Base-by-base conservation (phyloP, 2,329 filamentous ascomycete genomes). In the Phyllosticta paracitricarpa region DNA sequence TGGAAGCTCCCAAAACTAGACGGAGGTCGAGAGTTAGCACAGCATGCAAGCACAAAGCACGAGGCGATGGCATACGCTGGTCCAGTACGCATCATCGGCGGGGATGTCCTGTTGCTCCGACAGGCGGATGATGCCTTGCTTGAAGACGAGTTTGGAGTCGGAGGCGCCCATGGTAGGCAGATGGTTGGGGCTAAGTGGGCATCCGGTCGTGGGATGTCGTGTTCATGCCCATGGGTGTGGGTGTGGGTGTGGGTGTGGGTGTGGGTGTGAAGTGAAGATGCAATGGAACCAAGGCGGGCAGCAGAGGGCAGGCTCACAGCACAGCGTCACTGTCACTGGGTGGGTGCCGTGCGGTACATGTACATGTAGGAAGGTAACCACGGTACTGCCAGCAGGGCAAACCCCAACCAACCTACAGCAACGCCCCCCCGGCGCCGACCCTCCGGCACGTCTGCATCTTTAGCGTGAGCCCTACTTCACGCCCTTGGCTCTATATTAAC, bases 121-220 rank as follows among this genome's bases (percentile, higher is more conserved):
- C 63, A 99, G 85, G 72, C 89, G 86, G 80, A 97, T 97, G 79
- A 97, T 96, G 77, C 92, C 93, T 78, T 96, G 90, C 78, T 97
- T 97, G 83, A 99, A 97, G 72, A 93, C 91, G 72, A 97, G 86
- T 83, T 97, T 97, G 70, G 93, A 97, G 79, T 97, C 93, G 77
- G 93, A 97, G 73, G 93, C 93, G 76, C 94, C 94, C 94, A 99
- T 99, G 67, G 75, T 72, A 62, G 25, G 48, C 51, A 51, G 10
- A 40, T 19, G n/a, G 33, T 53, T 19, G 28, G 25, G 54, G 54
- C 59, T 52, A 52, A n/a, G 40, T 48, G 40, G 40, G 17, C 40
- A 48, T 48, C 40, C 40, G n/a, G 40, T 48, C 40, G 59, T 57
- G 55, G 59, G 48, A 61, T 61, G 59, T 61, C 54, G 54, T 40